Evolutionary conservation across 495 filamentous ascomycete genomes (phyloP).

Genomic region (Penicillium robsamsonii): DNA sequence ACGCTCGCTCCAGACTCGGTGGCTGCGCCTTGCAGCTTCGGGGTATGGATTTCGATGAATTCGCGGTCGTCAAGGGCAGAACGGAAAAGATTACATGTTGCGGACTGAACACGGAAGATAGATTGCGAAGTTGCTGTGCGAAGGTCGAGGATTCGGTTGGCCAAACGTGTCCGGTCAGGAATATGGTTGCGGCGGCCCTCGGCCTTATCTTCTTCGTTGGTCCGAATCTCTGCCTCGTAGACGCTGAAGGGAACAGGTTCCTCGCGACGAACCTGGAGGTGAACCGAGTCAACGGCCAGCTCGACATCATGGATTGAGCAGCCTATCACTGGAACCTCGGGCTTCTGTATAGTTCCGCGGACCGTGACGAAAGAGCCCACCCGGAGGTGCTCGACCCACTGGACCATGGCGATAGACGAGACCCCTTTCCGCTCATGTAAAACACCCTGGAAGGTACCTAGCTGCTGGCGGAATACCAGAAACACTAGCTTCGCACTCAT

Average conservation of each 20-base stretch:
- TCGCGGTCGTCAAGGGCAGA: slow-evolving; percentile 64
- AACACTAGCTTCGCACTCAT: slow-evolving; percentile 90
- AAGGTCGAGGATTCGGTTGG: slow-evolving; percentile 84
- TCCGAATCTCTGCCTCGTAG: slow-evolving; percentile 59
- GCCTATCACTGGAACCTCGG: slow-evolving; percentile 54
- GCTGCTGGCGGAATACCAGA: slow-evolving; percentile 79
- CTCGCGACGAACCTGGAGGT: slow-evolving; percentile 54
- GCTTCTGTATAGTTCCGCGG: slow-evolving; percentile 61
- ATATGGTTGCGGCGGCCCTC: slow-evolving; percentile 54
- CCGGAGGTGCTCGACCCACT: slow-evolving; percentile 68
- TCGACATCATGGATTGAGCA: slow-evolving; percentile 58
- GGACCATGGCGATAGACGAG: slow-evolving; percentile 57
- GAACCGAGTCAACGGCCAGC: slow-evolving; percentile 46
- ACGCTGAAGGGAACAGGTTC: slow-evolving; percentile 62
- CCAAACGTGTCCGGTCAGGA: slow-evolving; percentile 70
- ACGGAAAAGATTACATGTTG: slow-evolving; percentile 75
- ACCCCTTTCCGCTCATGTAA: slow-evolving; percentile 54
- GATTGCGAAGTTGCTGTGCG: slow-evolving; percentile 81
- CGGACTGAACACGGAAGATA: slow-evolving; percentile 76
- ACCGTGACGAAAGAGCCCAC: slow-evolving; percentile 65
- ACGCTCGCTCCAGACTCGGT: slow-evolving; percentile 92
- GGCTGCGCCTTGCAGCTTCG: slow-evolving; percentile 81
- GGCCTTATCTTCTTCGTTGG: slow-evolving; percentile 43
- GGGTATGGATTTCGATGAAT: slow-evolving; percentile 88
- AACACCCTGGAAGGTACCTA: slow-evolving; percentile 73